phyloP scores from a whole-genome alignment of 139 green algal species.

The Chlamydomonas sp. region DNA sequence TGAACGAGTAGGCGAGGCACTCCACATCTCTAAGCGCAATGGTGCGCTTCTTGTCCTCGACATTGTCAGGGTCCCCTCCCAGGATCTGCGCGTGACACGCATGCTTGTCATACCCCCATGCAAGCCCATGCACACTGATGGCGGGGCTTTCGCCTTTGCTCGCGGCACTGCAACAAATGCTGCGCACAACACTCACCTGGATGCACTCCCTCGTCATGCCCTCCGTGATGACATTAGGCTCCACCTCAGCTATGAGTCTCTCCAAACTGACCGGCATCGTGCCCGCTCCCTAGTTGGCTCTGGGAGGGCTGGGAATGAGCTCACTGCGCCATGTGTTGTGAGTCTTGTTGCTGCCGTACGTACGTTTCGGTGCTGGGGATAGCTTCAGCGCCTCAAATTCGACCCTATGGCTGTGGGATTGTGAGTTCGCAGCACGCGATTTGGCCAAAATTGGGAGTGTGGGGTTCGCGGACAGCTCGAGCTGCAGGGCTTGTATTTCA shows the following conservation, averaged over 20 bases:
- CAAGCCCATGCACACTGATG: too few relatives aligned
- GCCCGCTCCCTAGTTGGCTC: too few relatives aligned
- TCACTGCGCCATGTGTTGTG: too few relatives aligned
- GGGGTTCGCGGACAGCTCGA: too few relatives aligned
- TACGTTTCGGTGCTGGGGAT: too few relatives aligned
- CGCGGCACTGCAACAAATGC: neutral
- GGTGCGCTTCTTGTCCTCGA: constrained; percentile 53
- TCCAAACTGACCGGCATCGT: constrained; percentile 45
- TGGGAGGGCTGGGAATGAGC: too few relatives aligned
- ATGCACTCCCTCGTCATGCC: constrained; percentile 53
- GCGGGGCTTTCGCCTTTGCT: neutral
- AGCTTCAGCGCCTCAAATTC: too few relatives aligned
- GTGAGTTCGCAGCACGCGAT: too few relatives aligned
- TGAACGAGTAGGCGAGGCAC: constrained; percentile 63
- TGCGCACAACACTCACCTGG: constrained; percentile 32
- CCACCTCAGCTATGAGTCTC: constrained; percentile 48
- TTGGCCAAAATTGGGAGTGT: too few relatives aligned
- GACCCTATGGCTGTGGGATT: too few relatives aligned
- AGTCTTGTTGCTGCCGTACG: too few relatives aligned
- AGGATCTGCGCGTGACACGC: constrained; percentile 21
- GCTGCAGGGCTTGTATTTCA: too few relatives aligned
- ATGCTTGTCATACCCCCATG: neutral
- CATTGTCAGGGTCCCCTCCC: constrained; percentile 35
- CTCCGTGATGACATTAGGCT: constrained; percentile 58
- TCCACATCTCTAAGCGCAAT: constrained; percentile 55